Conservation (phyloP, 495 filamentous ascomycete genomes). For the Penicillium verhagenii region DNA sequence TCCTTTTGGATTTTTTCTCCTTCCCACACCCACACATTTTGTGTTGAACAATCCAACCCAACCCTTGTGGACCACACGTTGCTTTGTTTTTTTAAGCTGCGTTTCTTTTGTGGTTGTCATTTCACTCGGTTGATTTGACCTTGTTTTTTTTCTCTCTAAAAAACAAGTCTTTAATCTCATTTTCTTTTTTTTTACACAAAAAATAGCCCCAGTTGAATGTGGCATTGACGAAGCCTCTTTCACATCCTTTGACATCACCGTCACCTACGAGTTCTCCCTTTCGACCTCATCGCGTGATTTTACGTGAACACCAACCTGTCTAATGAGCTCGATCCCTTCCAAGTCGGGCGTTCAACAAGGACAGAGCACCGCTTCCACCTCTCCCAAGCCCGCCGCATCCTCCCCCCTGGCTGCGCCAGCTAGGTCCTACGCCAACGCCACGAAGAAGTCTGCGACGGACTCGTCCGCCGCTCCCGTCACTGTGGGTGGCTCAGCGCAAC, state of each 20-base stretch:
- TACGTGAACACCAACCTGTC: slow-evolving; percentile 38
- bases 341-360: slow-evolving; percentile 54
- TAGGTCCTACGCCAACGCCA: slow-evolving; percentile 68
- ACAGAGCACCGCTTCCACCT: slow-evolving; percentile 48
- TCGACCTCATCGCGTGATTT: slow-evolving; percentile 24
- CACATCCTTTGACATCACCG: slow-evolving; percentile 35
- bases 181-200: too few species aligned
- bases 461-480: slow-evolving; percentile 60
- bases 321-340: slow-evolving; percentile 52
- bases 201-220: slow-evolving; percentile 34
- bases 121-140: slow-evolving; percentile 19
- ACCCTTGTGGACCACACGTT: slow-evolving; percentile 23
- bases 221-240: slow-evolving; percentile 29
- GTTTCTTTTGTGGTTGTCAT: slow-evolving; percentile 22
- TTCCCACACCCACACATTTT: slow-evolving; percentile 13
- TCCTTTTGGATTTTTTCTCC: slow-evolving; percentile 19
- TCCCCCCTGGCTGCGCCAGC: slow-evolving; percentile 58
- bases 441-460: slow-evolving; percentile 80
- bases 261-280: slow-evolving; percentile 8
- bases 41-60: slow-evolving; percentile 6
- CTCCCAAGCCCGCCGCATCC: slow-evolving; percentile 46
- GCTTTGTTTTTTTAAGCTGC: slow-evolving; percentile 24
- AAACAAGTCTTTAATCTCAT: slow-evolving; percentile 11
- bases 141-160: slow-evolving; percentile 13
- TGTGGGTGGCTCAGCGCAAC: slow-evolving; percentile 70